A percentile compares a stretch with the other conserved stretches of the same genome.
These are phyloP conservation scores for Mycosphaerelloides madeirae DNA, from an alignment of 2,329 filamentous ascomycete species.

Conservation along the genomic window DNA sequence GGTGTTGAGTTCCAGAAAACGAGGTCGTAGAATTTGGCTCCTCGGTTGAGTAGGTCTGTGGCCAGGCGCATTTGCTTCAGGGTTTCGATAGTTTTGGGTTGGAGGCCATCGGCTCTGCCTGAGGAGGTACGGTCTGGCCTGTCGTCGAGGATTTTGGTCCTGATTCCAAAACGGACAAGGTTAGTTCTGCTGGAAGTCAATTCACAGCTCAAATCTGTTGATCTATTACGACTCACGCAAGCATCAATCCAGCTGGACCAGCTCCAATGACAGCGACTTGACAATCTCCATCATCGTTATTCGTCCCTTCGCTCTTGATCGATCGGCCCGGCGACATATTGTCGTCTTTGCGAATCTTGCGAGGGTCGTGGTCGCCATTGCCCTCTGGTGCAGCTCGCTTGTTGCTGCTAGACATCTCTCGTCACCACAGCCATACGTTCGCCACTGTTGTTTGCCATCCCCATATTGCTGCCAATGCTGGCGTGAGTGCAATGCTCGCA, in stretches of 20 bases:
- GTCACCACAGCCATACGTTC: too few relatives aligned
- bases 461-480: too few relatives aligned
- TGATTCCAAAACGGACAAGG: constrained; percentile 62
- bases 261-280: constrained; percentile 36
- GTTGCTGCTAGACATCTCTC: too few relatives aligned
- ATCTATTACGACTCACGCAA: constrained; percentile 34
- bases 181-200: too few relatives aligned
- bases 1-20: constrained; percentile 57
- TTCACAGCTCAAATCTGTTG: constrained; percentile 27
- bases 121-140: constrained; percentile 62
- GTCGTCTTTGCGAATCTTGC: background rate
- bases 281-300: constrained; percentile 1
- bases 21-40: constrained; percentile 69
- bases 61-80: constrained; percentile 68
- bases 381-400: constrained; percentile 2
- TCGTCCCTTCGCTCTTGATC: background rate
- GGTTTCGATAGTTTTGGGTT: constrained; percentile 75
- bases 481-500: too few relatives aligned
- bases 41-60: constrained; percentile 62
- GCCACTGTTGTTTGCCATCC: too few relatives aligned
- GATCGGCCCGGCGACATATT: constrained; percentile 15
- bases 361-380: background rate
- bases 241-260: constrained; percentile 41
- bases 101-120: constrained; percentile 66
- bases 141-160: constrained; percentile 63